phyloP scores from a whole-genome alignment of 805 yeast genomes.

The Wickerhamiella brachini region DNA sequence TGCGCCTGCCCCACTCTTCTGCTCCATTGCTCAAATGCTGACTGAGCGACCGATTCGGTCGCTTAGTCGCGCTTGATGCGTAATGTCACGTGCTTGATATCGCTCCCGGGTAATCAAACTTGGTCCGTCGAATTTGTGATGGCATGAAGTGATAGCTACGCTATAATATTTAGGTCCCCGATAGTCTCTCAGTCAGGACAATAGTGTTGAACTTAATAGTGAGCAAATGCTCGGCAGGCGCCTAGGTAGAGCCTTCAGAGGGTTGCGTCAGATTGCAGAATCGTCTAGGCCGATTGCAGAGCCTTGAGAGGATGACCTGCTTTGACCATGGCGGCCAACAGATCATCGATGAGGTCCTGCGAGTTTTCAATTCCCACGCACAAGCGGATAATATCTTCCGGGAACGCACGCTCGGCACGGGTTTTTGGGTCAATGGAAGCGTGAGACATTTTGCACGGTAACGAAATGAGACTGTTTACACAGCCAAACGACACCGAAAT shows the following conservation, averaged over 20 bases:
- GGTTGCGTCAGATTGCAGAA: too few relatives aligned
- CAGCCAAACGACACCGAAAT: conserved; percentile 92
- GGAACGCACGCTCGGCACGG: conserved; percentile 76
- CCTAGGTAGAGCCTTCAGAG: too few relatives aligned
- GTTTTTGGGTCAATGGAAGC: conserved; percentile 88
- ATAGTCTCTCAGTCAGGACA: neutral
- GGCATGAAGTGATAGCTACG: too few relatives aligned
- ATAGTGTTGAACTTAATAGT: neutral
- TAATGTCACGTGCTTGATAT: too few relatives aligned
- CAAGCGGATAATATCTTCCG: conserved; percentile 80
- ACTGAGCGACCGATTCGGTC: too few relatives aligned
- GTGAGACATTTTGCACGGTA: conserved; percentile 94
- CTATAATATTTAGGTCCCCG: neutral
- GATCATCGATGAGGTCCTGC: conserved; percentile 70
- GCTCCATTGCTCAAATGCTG: too few relatives aligned
- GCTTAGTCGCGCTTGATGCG: too few relatives aligned
- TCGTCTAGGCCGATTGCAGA: neutral
- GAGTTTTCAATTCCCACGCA: conserved; percentile 84
- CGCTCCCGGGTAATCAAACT: too few relatives aligned
- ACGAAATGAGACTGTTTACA: conserved; percentile 79
- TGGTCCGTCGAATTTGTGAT: too few relatives aligned
- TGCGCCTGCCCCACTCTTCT: too few relatives aligned
- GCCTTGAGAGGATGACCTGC: conserved; percentile 33
- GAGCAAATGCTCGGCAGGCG: too few relatives aligned
- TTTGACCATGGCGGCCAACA: conserved; percentile 51